Evolutionary conservation across 371 early-diverging fungal species (phyloP), one percentile per base, ranked within the genome.

Genomic region (Lichtheimia ramosa): DNA sequence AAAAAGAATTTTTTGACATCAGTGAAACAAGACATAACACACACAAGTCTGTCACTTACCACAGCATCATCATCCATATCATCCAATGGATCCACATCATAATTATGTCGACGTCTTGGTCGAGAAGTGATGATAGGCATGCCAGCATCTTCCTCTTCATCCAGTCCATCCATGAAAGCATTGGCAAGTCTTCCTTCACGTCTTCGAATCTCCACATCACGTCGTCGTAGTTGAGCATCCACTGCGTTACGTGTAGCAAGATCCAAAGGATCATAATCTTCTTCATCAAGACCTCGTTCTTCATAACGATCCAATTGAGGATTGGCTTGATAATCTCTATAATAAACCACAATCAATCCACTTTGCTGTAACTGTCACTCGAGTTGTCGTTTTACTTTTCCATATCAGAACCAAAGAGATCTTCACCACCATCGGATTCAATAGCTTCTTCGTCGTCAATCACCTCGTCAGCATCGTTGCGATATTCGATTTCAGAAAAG

Each of bases 291-390:
- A 46, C 87, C 88, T 10, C 72, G 82, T 10, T 64, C 65, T 59
- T 96, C 96, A 65, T 97, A 96, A 0, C 64, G 69, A 73, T 98
- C 98, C 39, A 89, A 73, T 18, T 68, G 65, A n/a, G 72, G 81
- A 64, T 94, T 92, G 43, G 79, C 75, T 16, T 66, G 79, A 75
- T 97, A 94, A 69, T 94, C 94, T 48, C 89, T 90, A 65, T 43
- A 40, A 49, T 15, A 24, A n/a, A 51, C 51, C 16, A 15, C 8
- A 40, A 54, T 15, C 23, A 20, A 43, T 16, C 43, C 34, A 34
- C 43, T 27, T 8, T 41, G 43, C 16, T 58, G 25, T 1, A 56
- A 50, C 10, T 8, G 5, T 34, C 10, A 34, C 8, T 8, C 7
- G 4, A 5, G 4, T 27, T 8, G 14, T 56, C 13, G 28, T 12